Percentiles rank a stretch among this genome's conserved stretches.
phyloP scores from a whole-genome alignment of 2,329 filamentous ascomycete genomes.

The Myriosclerotinia duriaeana region DNA sequence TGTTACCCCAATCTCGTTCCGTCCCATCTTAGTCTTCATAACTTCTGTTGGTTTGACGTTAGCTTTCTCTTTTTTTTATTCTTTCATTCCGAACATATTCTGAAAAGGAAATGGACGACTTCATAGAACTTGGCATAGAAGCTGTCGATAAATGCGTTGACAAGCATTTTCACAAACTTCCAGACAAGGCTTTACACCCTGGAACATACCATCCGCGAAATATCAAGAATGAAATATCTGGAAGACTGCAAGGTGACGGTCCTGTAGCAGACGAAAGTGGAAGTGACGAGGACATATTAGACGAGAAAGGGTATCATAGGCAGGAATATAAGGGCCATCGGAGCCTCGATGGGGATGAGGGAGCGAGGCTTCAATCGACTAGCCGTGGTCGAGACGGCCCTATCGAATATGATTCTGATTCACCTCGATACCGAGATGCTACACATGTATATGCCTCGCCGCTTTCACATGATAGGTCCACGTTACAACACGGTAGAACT shows the following conservation, averaged over 20 bases:
- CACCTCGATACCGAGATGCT: not conserved
- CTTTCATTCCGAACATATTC: not conserved
- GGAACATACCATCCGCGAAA: not conserved
- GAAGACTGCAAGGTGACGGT: not conserved
- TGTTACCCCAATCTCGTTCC: not conserved
- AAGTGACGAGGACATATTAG: not conserved
- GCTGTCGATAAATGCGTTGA: constrained; percentile 24
- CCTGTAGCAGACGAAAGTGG: not conserved
- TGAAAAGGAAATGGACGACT: not conserved
- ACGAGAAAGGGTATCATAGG: not conserved
- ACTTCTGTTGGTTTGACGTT: not conserved
- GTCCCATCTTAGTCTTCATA: not conserved
- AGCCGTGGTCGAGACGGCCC: not conserved
- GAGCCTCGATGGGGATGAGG: not conserved
- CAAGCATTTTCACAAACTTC: constrained; percentile 30
- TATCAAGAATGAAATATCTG: not conserved
- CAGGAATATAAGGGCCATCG: not conserved
- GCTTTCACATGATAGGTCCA: not conserved
- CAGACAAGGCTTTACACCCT: constrained; percentile 16
- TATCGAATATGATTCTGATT: not conserved
- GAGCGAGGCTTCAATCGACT: not conserved
- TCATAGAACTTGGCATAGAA: not conserved
- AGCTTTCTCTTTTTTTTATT: not conserved
- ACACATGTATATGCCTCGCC: too few relatives aligned
- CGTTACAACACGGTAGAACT: not conserved